Conservation (phyloP, 768 basidiomycete species). For the Vishniacozyma victoriae region DNA sequence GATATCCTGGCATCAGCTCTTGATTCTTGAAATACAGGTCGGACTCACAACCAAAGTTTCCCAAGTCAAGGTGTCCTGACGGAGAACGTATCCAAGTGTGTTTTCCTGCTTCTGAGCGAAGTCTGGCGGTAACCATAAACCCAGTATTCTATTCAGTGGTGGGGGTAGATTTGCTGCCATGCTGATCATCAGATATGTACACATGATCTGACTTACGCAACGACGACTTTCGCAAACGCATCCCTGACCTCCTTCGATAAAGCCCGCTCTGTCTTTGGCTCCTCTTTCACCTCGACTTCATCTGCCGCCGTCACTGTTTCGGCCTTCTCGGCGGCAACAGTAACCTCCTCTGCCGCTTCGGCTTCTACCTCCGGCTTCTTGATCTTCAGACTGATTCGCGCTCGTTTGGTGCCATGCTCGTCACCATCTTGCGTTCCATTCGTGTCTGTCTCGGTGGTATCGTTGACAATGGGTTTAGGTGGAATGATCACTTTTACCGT, state of each 20-base stretch:
- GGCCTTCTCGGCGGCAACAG: too few relatives aligned
- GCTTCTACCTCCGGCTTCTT: too few relatives aligned
- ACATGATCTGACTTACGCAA: conserved; percentile 12
- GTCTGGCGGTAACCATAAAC: conserved; percentile 26
- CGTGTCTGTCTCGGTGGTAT: too few relatives aligned
- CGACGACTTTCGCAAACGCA: conserved; percentile 21
- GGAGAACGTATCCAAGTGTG: conserved; percentile 28
- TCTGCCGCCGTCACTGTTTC: too few relatives aligned
- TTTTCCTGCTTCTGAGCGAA: conserved; percentile 30
- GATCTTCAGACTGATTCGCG: too few relatives aligned
- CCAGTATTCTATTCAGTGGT: conserved; percentile 24
- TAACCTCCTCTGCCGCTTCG: too few relatives aligned
- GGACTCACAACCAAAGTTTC: conserved; percentile 33
- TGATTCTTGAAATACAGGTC: neutral
- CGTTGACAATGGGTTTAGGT: too few relatives aligned
- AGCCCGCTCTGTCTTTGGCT: conserved; percentile 3
- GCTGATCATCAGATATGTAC: conserved; percentile 11
- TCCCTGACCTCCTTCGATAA: conserved; percentile 15
- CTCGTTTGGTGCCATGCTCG: too few relatives aligned
- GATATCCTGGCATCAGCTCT: conserved; percentile 24
- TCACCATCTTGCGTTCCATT: too few relatives aligned
- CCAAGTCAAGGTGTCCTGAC: conserved; percentile 27
- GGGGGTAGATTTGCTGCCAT: conserved; percentile 28
- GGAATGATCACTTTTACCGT: too few relatives aligned
- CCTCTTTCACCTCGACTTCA: too few relatives aligned